A percentile compares a stretch with the other conserved stretches of the same genome.
These are phyloP conservation scores for Sporothrix pseudoabietina DNA, from an alignment of 2,329 filamentous ascomycete species.

Conservation along the genomic window DNA sequence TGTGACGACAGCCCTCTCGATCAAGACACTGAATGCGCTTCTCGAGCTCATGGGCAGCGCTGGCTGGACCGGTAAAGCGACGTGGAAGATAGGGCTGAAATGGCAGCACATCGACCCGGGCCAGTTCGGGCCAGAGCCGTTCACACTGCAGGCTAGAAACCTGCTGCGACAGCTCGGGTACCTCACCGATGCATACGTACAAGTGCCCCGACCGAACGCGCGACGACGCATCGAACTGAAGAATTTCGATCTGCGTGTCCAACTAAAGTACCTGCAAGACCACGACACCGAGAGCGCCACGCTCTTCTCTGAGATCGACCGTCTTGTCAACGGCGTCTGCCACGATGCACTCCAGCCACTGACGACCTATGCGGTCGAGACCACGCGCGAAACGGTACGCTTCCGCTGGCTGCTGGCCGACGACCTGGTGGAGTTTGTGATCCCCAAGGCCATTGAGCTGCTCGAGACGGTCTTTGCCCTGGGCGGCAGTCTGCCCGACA, in stretches of 20 bases:
- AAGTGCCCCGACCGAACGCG: not conserved
- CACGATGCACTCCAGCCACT: slow-evolving; percentile 11
- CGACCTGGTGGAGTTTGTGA: slow-evolving; percentile 29
- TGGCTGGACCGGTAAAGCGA: slow-evolving; percentile 31
- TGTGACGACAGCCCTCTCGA: not conserved
- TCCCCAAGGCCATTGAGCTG: slow-evolving; percentile 27
- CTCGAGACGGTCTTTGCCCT: slow-evolving; percentile 27
- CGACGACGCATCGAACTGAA: not conserved
- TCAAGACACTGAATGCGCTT: not conserved
- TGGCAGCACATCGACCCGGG: not conserved
- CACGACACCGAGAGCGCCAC: not conserved
- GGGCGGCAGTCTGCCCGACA: slow-evolving; percentile 30
- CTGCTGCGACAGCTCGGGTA: slow-evolving; percentile 18
- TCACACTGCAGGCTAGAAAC: not conserved
- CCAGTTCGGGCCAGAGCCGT: slow-evolving; percentile 17
- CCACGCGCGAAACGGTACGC: not conserved
- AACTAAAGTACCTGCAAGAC: slow-evolving; percentile 16
- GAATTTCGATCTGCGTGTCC: not conserved
- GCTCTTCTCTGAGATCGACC: not conserved
- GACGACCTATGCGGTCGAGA: not conserved
- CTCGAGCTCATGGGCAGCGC: slow-evolving; percentile 30
- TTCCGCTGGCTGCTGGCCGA: slow-evolving; percentile 28
- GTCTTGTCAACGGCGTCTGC: slow-evolving; percentile 7
- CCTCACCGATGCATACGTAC: not conserved
- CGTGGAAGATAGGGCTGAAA: slow-evolving; percentile 30